Base-by-base conservation (phyloP, 306 rosid genomes). In the Castanospermum australe region DNA sequence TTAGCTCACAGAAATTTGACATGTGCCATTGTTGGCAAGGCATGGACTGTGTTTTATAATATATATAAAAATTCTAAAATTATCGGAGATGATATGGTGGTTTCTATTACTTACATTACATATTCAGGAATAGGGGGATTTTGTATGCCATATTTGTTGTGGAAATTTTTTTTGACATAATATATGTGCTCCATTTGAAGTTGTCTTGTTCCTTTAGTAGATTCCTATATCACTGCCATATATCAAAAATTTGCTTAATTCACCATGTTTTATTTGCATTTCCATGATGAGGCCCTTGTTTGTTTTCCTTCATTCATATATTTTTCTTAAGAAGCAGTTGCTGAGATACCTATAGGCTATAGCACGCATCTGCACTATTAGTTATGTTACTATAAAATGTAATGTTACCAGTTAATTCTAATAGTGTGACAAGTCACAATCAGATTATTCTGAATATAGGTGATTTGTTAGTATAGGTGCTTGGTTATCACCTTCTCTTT, bases 181-280 rank as follows among this genome's bases (percentile, higher is more conserved):
- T 82, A 15, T 60, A 32, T 59, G 38, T 32, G 48, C 47, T 30
- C 75, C 70, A 22, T 55, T 44, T 73, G 50, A 57, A 45, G 67
- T 30, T 3, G 6, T 33, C 6, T 45, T 15, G 17, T 61, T 38
- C 74, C 35, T 15, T 35, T 21, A 17, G 48, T 72, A 47, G 67
- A 35, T 36, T 30, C 66, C 57, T 67, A 32, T 47, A 4, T 35
- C 56, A 45, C 50, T 67, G 11, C 55, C 44, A 44, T 57, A 17
- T 45, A 25, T 67, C 48, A 18, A 50, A 55, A 38, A 22, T 81
- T 47, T 47, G 48, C 48, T 24, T 35, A 22, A 55, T 42, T 64
- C 8, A 13, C 55, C 12, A 14, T n/a, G 57, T 21, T 56, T 41
- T 44, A 13, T 73, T 64, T 75, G 47, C 50, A 39, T 71, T 79